Evolutionary conservation across 1,139 yeast species (phyloP).

Genomic region (Debaryomycetaceae sp.): DNA sequence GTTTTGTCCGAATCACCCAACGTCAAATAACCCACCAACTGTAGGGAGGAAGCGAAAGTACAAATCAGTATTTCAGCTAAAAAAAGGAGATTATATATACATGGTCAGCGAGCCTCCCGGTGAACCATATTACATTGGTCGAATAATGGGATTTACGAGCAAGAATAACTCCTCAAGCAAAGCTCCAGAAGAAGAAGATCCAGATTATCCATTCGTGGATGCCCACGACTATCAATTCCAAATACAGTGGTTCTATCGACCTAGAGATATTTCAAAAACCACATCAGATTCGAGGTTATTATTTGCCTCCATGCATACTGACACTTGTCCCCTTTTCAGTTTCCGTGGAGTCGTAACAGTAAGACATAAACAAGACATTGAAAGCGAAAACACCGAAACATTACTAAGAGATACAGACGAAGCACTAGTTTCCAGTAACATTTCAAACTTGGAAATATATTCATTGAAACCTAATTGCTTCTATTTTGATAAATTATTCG

Average conservation of each 20-base stretch:
- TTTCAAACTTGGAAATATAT: constrained; percentile 42
- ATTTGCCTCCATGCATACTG: constrained; percentile 85
- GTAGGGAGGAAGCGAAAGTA: constrained; percentile 11
- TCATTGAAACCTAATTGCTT: constrained; percentile 63
- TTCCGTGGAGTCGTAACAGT: constrained; percentile 77
- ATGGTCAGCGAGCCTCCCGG: constrained; percentile 93
- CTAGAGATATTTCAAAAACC: constrained; percentile 73
- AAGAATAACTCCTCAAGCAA: constrained; percentile 18
- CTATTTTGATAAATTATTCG: constrained; percentile 84
- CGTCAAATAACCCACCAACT: constrained; percentile 7
- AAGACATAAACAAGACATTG: constrained; percentile 63
- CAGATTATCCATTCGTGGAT: constrained; percentile 15
- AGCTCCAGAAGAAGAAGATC: background rate
- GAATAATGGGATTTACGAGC: constrained; percentile 71
- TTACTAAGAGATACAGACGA: background rate
- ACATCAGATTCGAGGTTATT: constrained; percentile 71
- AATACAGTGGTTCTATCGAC: constrained; percentile 91
- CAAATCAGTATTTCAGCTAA: constrained; percentile 21
- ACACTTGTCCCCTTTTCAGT: constrained; percentile 72
- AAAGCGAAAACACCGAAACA: constrained; percentile 26
- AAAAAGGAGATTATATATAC: constrained; percentile 68
- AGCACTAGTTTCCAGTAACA: constrained; percentile 3
- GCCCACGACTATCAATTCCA: constrained; percentile 58
- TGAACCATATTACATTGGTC: constrained; percentile 88
- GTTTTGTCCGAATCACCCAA: constrained; percentile 31